Evolutionary conservation across 495 filamentous ascomycete genomes (phyloP).

Genomic region (Lasiosphaeria miniovina): DNA sequence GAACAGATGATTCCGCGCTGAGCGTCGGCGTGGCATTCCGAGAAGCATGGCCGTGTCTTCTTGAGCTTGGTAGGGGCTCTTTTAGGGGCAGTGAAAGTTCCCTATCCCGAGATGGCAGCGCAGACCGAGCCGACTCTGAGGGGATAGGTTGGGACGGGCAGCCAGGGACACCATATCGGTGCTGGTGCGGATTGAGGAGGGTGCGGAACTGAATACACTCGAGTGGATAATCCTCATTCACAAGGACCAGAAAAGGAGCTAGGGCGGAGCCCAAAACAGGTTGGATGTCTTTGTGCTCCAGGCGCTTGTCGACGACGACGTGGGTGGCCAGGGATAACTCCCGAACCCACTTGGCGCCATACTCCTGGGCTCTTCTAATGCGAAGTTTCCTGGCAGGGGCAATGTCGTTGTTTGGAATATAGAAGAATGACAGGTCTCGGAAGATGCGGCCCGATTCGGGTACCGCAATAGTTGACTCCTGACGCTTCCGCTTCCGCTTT

Average conservation of each 20-base stretch:
- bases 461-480: conserved; percentile 33
- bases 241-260: conserved; percentile 47
- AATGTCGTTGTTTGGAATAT: conserved; percentile 77
- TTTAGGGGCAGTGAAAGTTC: conserved; percentile 33
- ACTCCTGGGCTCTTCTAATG: conserved; percentile 71
- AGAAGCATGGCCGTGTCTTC: conserved; percentile 3
- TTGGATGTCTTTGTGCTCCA: conserved; percentile 66
- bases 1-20: conserved; percentile 12
- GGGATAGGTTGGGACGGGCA: conserved; percentile 5
- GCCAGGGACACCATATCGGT: conserved; percentile 57
- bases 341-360: conserved; percentile 59
- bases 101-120: conserved; percentile 14
- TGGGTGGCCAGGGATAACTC: conserved; percentile 54
- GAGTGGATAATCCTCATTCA: conserved; percentile 74
- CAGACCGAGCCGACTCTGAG: conserved; percentile 24
- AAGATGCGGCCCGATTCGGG: conserved; percentile 65
- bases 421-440: conserved; percentile 64
- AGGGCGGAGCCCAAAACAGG: conserved; percentile 53
- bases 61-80: conserved; percentile 11
- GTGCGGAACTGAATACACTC: conserved; percentile 68
- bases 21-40: conserved; percentile 15
- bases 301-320: conserved; percentile 71
- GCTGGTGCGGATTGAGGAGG: conserved; percentile 57
- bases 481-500: conserved; percentile 53
- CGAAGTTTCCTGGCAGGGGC: conserved; percentile 61